Conservation (phyloP, 1,284 basidiomycete species). For the Pisolithus thermaeus region DNA sequence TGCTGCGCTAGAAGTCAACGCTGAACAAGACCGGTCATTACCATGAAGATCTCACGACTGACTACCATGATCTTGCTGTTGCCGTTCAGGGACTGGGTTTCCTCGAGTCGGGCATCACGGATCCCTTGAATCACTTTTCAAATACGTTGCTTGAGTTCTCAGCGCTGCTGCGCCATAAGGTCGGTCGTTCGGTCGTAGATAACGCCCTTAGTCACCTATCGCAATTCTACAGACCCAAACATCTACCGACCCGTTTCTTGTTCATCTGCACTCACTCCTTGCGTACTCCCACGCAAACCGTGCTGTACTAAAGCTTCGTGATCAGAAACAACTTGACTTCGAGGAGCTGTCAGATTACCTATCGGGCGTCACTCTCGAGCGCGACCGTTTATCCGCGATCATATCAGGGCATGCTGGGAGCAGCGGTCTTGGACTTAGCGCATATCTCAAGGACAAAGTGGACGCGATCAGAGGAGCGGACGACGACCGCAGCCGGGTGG, state of each 20-base stretch:
- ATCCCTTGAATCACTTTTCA: constrained; percentile 93
- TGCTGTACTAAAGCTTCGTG: constrained; percentile 87
- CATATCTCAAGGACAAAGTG: constrained; percentile 92
- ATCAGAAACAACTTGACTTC: constrained; percentile 98
- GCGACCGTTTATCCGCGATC: constrained; percentile 85
- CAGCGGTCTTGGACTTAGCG: constrained; percentile 76
- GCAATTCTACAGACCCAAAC: constrained; percentile 62
- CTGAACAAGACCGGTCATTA: constrained; percentile 72
- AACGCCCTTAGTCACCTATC: constrained; percentile 2
- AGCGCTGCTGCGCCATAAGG: constrained; percentile 75
- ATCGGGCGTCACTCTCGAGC: constrained; percentile 84
- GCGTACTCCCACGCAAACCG: constrained; percentile 88
- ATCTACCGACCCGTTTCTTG: constrained; percentile 82
- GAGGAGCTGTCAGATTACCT: constrained; percentile 97
- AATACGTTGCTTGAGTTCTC: constrained; percentile 93
- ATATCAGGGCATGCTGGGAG: constrained; percentile 78
- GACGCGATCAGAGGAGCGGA: constrained; percentile 90
- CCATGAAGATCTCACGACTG: constrained; percentile 86
- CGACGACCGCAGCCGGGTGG: constrained; percentile 88
- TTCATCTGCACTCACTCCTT: constrained; percentile 84
- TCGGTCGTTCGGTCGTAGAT: constrained; percentile 23
- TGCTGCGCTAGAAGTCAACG: constrained; percentile 52
- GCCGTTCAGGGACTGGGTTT: constrained; percentile 95
- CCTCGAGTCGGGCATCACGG: constrained; percentile 96
- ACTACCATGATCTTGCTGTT: constrained; percentile 96